Evolutionary conservation across 2,329 filamentous ascomycete genomes (phyloP).

Genomic region (Penicillium frequentans): DNA sequence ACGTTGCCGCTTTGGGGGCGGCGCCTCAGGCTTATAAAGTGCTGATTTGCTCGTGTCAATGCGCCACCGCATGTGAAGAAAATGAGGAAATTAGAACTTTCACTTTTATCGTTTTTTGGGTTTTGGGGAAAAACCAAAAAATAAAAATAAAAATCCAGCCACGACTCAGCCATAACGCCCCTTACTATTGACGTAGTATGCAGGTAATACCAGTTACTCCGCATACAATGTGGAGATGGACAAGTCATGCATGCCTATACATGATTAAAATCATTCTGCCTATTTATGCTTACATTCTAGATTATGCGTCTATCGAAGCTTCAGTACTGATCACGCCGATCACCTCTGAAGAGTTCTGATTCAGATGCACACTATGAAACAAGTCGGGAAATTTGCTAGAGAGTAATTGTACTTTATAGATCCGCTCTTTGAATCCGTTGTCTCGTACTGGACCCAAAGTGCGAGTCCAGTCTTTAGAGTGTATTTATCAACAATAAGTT

Average conservation of each 20-base stretch:
- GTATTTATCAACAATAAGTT: no score
- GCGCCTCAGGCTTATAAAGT: neutral
- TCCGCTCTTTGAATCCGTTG: no score
- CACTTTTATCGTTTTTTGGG: constrained; percentile 39
- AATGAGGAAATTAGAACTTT: neutral
- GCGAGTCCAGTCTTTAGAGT: no score
- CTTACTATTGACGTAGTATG: neutral
- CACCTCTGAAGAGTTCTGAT: no score
- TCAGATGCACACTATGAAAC: no score
- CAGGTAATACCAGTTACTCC: neutral
- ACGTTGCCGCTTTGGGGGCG: constrained; percentile 3
- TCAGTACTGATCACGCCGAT: no score
- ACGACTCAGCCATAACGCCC: neutral
- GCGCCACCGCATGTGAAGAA: constrained; percentile 17
- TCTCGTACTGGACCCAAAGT: no score
- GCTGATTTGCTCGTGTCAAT: neutral
- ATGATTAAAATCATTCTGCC: neutral
- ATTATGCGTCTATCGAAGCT: no score
- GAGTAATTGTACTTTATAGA: no score
- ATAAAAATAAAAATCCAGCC: neutral
- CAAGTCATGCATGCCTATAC: neutral
- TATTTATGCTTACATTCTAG: no score
- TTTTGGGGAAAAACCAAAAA: neutral
- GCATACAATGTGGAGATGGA: neutral
- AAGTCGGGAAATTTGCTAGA: no score